A percentile compares a stretch with the other conserved stretches of the same genome.
These are phyloP conservation scores for Mycena amicta DNA, from an alignment of 768 basidiomycete species.

Conservation along the genomic window DNA sequence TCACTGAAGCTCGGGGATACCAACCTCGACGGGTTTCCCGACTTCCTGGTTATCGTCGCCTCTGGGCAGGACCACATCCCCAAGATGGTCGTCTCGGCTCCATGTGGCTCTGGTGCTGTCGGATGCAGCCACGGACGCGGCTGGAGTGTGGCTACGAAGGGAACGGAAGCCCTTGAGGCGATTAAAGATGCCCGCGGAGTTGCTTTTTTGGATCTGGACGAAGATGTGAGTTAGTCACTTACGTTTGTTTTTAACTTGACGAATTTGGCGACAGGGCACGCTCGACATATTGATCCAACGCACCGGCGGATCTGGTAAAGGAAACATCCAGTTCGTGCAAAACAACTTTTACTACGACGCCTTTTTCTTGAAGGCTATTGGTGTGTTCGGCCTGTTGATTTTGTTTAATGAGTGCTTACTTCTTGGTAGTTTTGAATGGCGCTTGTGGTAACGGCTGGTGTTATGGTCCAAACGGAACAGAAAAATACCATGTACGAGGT, in stretches of 20 bases:
- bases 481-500: constrained; percentile 71
- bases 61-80: constrained; percentile 52
- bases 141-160: constrained; percentile 57
- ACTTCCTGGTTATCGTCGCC: constrained; percentile 66
- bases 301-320: constrained; percentile 63
- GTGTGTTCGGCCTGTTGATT: constrained; percentile 61
- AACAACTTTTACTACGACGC: constrained; percentile 99
- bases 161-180: constrained; percentile 60
- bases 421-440: constrained; percentile 80
- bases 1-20: constrained; percentile 85
- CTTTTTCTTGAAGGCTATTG: constrained; percentile 96
- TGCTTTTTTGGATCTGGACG: constrained; percentile 90
- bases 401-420: too few relatives aligned
- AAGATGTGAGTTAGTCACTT: constrained; percentile 56
- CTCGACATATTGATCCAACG: constrained; percentile 93
- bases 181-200: constrained; percentile 80
- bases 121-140: constrained; percentile 70
- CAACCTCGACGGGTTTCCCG: constrained; percentile 94
- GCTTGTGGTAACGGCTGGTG: constrained; percentile 88
- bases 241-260: constrained; percentile 4
- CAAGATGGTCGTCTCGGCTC: constrained; percentile 63
- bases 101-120: constrained; percentile 53
- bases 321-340: constrained; percentile 79
- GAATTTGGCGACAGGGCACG: constrained; percentile 58
- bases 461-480: constrained; percentile 56